Evolutionary conservation across 768 basidiomycete genomes (phyloP).

Genomic region (Leccinum variicolor): DNA sequence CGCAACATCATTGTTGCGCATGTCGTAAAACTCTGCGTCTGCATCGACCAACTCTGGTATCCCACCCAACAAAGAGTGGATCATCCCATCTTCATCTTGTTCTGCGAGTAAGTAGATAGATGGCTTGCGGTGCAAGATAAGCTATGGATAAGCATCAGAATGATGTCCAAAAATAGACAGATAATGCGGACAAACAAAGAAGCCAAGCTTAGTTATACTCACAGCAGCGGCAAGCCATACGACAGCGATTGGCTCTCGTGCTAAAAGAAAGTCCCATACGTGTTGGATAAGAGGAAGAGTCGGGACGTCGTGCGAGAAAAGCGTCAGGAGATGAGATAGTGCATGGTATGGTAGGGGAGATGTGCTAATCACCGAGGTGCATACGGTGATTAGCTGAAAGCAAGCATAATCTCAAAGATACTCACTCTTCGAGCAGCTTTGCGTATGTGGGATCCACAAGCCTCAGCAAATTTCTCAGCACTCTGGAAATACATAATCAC

Average conservation of each 20-base stretch:
- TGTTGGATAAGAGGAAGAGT: constrained; percentile 88
- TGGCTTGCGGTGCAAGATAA: constrained; percentile 68
- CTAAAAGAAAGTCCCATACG: constrained; percentile 86
- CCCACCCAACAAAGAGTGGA: constrained; percentile 69
- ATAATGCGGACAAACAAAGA: background rate
- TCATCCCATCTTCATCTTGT: constrained; percentile 79
- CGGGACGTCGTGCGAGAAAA: constrained; percentile 91
- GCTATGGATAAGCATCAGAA: constrained; percentile 38
- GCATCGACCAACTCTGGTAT: constrained; percentile 48
- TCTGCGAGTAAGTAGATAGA: constrained; percentile 59
- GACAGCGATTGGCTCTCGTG: constrained; percentile 73
- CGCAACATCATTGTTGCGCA: background rate
- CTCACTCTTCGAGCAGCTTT: constrained; percentile 62
- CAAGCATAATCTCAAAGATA: constrained; percentile 1
- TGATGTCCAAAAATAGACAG: background rate
- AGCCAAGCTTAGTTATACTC: constrained; percentile 28
- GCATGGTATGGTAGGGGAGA: constrained; percentile 87
- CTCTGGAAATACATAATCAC: constrained; percentile 35
- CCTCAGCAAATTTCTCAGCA: constrained; percentile 70
- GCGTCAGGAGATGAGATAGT: constrained; percentile 83
- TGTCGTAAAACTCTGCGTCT: constrained; percentile 1
- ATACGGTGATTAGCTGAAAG: background rate
- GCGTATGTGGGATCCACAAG: constrained; percentile 71
- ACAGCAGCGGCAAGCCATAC: constrained; percentile 87
- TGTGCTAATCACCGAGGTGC: constrained; percentile 38